Conservation (phyloP, 2,329 filamentous ascomycete genomes). For the Xylaria sp. region DNA sequence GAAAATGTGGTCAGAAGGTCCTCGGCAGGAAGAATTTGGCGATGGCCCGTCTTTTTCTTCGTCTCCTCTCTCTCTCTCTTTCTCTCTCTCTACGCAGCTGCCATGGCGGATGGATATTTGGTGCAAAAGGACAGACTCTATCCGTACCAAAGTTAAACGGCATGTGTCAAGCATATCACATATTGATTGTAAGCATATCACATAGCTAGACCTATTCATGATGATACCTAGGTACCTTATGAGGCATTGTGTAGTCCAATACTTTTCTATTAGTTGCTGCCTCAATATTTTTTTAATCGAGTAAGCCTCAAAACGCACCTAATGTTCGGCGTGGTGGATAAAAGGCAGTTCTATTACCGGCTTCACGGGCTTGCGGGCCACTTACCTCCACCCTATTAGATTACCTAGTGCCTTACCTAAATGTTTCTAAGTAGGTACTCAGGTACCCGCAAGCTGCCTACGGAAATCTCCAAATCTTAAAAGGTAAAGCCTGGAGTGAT, state of each 20-base stretch:
- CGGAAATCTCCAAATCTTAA: not conserved
- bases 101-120: too few species aligned
- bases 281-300: not conserved
- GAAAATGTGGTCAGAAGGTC: slow-evolving; percentile 11
- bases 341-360: slow-evolving; percentile 1
- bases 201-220: not conserved
- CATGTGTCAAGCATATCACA: not conserved
- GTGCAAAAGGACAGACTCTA: not conserved
- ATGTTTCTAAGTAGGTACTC: not conserved
- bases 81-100: too few species aligned
- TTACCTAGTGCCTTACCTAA: not conserved
- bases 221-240: not conserved
- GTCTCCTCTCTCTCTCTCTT: too few species aligned
- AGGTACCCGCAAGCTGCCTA: not conserved
- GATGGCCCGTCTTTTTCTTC: not conserved
- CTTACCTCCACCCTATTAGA: not conserved
- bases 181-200: not conserved
- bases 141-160: not conserved
- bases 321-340: not conserved
- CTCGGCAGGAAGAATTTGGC: not conserved
- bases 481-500: not conserved
- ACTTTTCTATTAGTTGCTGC: not conserved
- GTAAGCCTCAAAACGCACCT: not conserved
- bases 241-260: not conserved
- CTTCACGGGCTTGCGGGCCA: slow-evolving; percentile 19